phyloP scores from a whole-genome alignment of 139 green algal species.

The Chlorella vulgaris region DNA sequence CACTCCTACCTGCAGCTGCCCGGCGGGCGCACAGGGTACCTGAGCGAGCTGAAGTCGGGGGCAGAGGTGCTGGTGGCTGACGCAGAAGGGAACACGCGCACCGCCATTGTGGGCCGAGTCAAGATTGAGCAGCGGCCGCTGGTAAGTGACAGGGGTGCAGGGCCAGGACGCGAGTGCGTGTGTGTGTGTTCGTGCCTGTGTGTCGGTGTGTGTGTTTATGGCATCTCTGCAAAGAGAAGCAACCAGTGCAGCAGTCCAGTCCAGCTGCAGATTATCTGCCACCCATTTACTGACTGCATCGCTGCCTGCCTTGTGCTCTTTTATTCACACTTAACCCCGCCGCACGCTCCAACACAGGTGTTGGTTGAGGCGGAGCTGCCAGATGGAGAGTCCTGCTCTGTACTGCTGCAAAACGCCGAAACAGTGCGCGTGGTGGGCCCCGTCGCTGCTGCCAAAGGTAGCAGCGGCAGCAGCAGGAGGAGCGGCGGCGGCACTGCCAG shows the following conservation, averaged over 20 bases:
- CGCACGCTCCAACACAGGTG: conserved; percentile 46
- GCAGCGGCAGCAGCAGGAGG: not conserved
- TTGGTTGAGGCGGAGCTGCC: conserved; percentile 68
- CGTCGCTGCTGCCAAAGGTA: conserved; percentile 1
- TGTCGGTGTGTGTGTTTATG: not conserved
- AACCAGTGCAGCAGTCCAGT: too few species aligned
- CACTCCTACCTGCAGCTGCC: conserved; percentile 77
- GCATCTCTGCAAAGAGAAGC: not conserved
- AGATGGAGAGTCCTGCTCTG: conserved; percentile 42
- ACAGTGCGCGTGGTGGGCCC: conserved; percentile 85
- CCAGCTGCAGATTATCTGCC: too few species aligned
- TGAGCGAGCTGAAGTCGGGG: conserved; percentile 78
- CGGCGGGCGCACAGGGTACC: conserved; percentile 78
- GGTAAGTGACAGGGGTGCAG: conserved; percentile 35
- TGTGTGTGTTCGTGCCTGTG: not conserved
- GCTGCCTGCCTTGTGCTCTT: too few species aligned
- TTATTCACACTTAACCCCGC: too few species aligned
- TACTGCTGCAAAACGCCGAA: conserved; percentile 92
- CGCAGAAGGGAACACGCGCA: conserved; percentile 49
- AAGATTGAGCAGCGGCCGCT: conserved; percentile 82
- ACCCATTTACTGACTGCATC: too few species aligned
- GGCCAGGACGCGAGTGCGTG: not conserved
- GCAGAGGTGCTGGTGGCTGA: conserved; percentile 73
- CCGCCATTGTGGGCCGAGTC: conserved; percentile 74
- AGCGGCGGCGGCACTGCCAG: not conserved